phyloP scores from a whole-genome alignment of 495 filamentous ascomycete species.

The Penicillium egyptiacum region DNA sequence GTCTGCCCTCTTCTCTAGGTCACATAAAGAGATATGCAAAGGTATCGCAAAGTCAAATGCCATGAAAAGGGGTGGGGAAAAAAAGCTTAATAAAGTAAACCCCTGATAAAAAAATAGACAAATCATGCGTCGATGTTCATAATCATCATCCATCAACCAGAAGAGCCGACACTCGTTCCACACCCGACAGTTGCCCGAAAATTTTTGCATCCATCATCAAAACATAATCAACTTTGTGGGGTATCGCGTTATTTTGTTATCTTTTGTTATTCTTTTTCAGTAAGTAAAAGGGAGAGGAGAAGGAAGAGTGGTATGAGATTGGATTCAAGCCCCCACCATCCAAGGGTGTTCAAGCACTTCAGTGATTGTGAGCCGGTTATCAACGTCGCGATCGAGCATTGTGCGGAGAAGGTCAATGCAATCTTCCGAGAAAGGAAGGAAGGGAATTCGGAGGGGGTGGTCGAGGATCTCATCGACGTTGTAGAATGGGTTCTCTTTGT shows the following conservation, averaged over 20 bases:
- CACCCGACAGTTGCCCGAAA: constrained; percentile 7
- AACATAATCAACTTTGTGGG: constrained; percentile 31
- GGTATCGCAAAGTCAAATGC: constrained; percentile 8
- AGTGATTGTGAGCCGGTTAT: constrained; percentile 74
- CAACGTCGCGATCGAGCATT: constrained; percentile 91
- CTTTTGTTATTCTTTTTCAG: constrained; percentile 5
- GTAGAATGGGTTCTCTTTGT: constrained; percentile 99
- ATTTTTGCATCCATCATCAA: constrained; percentile 21
- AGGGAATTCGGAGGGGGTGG: constrained; percentile 88
- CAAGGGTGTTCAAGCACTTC: constrained; percentile 85
- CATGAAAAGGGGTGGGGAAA: not conserved
- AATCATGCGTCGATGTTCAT: constrained; percentile 9
- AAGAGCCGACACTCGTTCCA: not conserved
- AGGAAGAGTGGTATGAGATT: not conserved
- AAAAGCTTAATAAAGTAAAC: not conserved
- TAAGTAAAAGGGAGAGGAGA: constrained; percentile 9
- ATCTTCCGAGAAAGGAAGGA: constrained; percentile 79
- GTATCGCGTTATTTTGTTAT: constrained; percentile 30
- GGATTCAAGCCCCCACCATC: constrained; percentile 43
- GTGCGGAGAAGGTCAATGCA: constrained; percentile 84
- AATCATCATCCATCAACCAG: constrained; percentile 4
- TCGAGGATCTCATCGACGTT: constrained; percentile 99
- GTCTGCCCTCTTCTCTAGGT: constrained; percentile 5
- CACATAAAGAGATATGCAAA: constrained; percentile 9
- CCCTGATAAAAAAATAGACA: not conserved